phyloP scores from a whole-genome alignment of 108 stramenopile genomes.

The Cyclotella choctawhatcheeana region DNA sequence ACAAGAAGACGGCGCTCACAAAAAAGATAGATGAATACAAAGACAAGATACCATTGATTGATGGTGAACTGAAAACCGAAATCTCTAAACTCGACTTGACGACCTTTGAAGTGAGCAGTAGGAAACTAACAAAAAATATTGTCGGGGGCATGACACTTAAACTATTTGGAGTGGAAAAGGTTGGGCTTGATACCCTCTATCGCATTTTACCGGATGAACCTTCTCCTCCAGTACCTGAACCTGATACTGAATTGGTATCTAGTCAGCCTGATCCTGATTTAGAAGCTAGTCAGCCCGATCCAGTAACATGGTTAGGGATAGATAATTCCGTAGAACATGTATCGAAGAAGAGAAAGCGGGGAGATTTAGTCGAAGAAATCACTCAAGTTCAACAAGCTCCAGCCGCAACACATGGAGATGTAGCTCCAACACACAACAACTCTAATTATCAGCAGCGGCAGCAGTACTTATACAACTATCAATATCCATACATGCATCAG shows the following conservation, averaged over 20 bases:
- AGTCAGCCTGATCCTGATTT: too few relatives aligned
- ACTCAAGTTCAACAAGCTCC: too few relatives aligned
- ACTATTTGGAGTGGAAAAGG: not conserved
- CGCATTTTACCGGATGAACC: slow-evolving; percentile 7
- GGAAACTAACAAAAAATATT: not conserved
- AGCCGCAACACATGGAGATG: too few relatives aligned
- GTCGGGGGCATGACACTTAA: not conserved
- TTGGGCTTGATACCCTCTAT: slow-evolving; percentile 4
- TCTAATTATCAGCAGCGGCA: too few relatives aligned
- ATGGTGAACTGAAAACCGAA: not conserved
- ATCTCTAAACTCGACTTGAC: slow-evolving; percentile 3
- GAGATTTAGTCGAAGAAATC: too few relatives aligned
- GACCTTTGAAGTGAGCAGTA: not conserved
- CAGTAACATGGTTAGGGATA: too few relatives aligned
- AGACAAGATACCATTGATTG: not conserved
- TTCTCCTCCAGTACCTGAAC: not conserved
- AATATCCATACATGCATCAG: too few relatives aligned
- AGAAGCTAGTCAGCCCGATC: too few relatives aligned
- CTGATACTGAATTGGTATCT: not conserved
- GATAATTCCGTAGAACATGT: not conserved
- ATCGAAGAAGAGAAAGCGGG: not conserved
- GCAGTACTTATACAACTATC: too few relatives aligned
- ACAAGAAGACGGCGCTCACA: slow-evolving; percentile 15
- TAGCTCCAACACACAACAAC: too few relatives aligned
- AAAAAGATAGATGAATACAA: not conserved